Percentiles rank a stretch among this genome's conserved stretches.
Conservation (phyloP, 495 filamentous ascomycete genomes). For the Penicillium pancosmium region DNA sequence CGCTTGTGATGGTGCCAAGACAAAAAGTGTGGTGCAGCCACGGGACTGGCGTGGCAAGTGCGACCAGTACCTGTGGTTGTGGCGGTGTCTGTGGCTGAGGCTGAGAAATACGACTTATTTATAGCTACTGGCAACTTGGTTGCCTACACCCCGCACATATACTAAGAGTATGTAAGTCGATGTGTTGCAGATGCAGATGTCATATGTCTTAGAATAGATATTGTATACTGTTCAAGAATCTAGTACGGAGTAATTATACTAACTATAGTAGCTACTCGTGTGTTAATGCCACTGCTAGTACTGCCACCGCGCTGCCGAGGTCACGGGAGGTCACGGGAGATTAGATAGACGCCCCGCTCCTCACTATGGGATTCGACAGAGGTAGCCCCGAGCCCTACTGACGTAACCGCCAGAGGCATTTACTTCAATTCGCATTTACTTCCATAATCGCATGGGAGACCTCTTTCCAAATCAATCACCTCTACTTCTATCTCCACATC, state of each 20-base stretch:
- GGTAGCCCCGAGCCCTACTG: no score
- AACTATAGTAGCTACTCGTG: no score
- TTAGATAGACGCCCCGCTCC: constrained; percentile 9
- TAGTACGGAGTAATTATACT: no score
- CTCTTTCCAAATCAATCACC: constrained; percentile 11
- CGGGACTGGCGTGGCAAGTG: constrained; percentile 1
- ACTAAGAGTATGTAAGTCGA: neutral
- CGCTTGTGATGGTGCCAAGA: constrained; percentile 1
- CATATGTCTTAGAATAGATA: no score
- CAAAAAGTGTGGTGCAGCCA: constrained; percentile 3
- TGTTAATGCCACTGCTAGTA: no score
- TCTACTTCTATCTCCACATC: constrained; percentile 9
- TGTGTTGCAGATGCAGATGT: no score
- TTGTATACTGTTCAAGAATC: no score
- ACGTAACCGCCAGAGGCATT: no score
- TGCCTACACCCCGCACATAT: constrained; percentile 5
- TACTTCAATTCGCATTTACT: no score
- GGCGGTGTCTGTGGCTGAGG: constrained; percentile 16
- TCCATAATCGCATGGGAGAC: no score
- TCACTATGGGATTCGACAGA: no score
- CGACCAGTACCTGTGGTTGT: constrained; percentile 11
- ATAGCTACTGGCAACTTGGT: neutral
- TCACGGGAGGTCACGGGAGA: constrained; percentile 5
- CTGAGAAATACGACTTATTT: neutral
- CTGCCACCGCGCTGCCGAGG: neutral